phyloP scores from a whole-genome alignment of 1,284 basidiomycete species.

The Lignosus rhinocerotis region DNA sequence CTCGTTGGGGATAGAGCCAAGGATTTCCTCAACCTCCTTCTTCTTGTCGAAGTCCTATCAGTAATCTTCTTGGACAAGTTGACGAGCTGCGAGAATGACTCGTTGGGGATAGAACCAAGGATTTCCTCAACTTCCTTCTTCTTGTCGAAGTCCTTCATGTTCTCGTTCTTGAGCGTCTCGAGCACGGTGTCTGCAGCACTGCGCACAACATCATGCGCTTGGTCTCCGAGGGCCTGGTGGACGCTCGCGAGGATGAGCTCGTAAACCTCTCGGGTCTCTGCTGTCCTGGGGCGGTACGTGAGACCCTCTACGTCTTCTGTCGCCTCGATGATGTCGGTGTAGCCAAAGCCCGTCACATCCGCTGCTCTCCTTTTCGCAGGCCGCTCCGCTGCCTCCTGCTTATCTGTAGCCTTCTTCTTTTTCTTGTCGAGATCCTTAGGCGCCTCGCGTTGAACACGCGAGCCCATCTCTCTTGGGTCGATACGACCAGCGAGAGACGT shows the following conservation, averaged over 20 bases:
- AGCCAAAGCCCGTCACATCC: constrained; percentile 68
- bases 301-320: constrained; percentile 93
- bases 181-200: constrained; percentile 92
- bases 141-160: constrained; percentile 80
- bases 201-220: constrained; percentile 93
- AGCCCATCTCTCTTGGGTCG: constrained; percentile 92
- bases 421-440: constrained; percentile 96
- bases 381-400: constrained; percentile 57
- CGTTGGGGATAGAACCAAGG: constrained; percentile 69
- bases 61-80: constrained; percentile 94
- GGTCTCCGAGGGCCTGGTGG: constrained; percentile 87
- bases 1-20: constrained; percentile 74
- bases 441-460: constrained; percentile 79
- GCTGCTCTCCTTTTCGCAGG: constrained; percentile 51
- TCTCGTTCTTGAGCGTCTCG: constrained; percentile 89
- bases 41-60: constrained; percentile 99
- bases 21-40: constrained; percentile 86
- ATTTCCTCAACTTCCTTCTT: constrained; percentile 92
- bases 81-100: constrained; percentile 85
- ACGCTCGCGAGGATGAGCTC: constrained; percentile 88
- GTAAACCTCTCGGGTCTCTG: constrained; percentile 94
- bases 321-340: constrained; percentile 88
- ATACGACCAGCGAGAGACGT: constrained; percentile 93
- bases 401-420: constrained; percentile 77
- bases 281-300: constrained; percentile 89